Conservation (phyloP, 2,329 filamentous ascomycete genomes). For the Penicillium palitans region DNA sequence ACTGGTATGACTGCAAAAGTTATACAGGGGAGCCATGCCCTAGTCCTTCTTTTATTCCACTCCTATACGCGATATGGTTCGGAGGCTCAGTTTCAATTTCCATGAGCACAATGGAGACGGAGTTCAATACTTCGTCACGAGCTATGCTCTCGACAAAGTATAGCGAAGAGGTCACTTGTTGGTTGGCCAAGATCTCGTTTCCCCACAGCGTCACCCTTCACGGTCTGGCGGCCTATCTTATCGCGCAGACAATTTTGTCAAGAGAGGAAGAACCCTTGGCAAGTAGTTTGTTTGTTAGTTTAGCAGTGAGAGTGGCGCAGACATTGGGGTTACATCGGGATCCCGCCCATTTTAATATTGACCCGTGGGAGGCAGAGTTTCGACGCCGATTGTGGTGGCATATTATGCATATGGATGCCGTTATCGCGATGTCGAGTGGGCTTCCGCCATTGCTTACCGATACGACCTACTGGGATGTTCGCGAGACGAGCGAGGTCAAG, state of each 20-base stretch:
- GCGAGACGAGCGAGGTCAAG: constrained; percentile 49
- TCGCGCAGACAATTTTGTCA: constrained; percentile 49
- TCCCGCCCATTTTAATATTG: constrained; percentile 49
- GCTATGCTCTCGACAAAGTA: constrained; percentile 40
- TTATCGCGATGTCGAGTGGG: constrained; percentile 52
- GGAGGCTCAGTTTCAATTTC: constrained; percentile 49
- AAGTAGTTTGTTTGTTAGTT: constrained; percentile 50
- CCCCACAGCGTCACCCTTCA: constrained; percentile 48
- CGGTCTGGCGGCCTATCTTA: constrained; percentile 49
- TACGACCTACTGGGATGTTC: constrained; percentile 51
- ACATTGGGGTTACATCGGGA: constrained; percentile 52
- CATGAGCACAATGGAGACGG: constrained; percentile 42
- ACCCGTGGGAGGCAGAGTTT: constrained; percentile 46
- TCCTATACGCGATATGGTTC: constrained; percentile 51
- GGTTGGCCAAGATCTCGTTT: constrained; percentile 46
- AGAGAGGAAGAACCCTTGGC: constrained; percentile 52
- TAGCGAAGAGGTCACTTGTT: constrained; percentile 47
- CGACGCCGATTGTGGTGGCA: constrained; percentile 52
- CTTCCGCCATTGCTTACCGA: constrained; percentile 50
- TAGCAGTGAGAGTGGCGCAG: constrained; percentile 50
- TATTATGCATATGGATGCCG: constrained; percentile 50
- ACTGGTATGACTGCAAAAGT: constrained; percentile 45
- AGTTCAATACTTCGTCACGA: constrained; percentile 40
- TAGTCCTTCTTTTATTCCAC: constrained; percentile 45
- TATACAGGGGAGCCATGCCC: constrained; percentile 40